Percentiles rank a stretch among this genome's conserved stretches.
Conservation (phyloP, 371 early-diverging fungal species). For the Batkoa obscura region DNA sequence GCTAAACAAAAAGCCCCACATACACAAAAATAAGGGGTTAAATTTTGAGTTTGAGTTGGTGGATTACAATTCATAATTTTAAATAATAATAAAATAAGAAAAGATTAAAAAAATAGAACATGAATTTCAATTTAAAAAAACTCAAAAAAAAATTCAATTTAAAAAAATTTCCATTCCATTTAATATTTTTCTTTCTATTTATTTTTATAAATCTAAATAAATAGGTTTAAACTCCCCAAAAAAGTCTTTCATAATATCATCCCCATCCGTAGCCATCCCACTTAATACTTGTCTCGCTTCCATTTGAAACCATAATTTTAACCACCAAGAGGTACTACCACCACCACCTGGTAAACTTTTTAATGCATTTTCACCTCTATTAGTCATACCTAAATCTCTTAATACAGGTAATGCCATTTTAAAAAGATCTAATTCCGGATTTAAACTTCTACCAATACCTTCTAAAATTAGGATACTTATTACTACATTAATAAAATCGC, state of each 20-base stretch:
- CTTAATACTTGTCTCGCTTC: slow-evolving; percentile 28
- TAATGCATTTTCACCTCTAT: slow-evolving; percentile 27
- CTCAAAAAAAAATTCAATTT: too few relatives aligned
- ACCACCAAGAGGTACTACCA: slow-evolving; percentile 26
- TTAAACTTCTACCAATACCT: slow-evolving; percentile 78
- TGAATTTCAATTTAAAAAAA: too few relatives aligned
- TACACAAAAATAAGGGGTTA: too few relatives aligned
- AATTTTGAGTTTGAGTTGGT: too few relatives aligned
- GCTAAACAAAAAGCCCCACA: too few relatives aligned
- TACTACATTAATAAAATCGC: slow-evolving; percentile 81
- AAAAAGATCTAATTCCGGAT: slow-evolving; percentile 81
- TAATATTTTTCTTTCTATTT: too few relatives aligned
- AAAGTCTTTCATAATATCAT: background rate
- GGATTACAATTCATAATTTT: too few relatives aligned
- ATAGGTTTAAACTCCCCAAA: slow-evolving; percentile 1
- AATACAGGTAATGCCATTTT: slow-evolving; percentile 61
- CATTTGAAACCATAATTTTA: slow-evolving; percentile 59
- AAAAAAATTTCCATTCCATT: too few relatives aligned
- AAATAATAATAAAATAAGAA: too few relatives aligned
- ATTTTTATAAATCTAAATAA: too few relatives aligned
- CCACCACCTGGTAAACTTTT: slow-evolving; percentile 29
- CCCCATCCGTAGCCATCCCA: background rate
- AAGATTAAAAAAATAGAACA: too few relatives aligned
- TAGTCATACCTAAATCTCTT: slow-evolving; percentile 34
- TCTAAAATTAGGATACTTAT: slow-evolving; percentile 79